These are phyloP conservation scores for Gossypium rotundifolium DNA, from an alignment of 345 rosid genomes.

Conservation along the genomic window DNA sequence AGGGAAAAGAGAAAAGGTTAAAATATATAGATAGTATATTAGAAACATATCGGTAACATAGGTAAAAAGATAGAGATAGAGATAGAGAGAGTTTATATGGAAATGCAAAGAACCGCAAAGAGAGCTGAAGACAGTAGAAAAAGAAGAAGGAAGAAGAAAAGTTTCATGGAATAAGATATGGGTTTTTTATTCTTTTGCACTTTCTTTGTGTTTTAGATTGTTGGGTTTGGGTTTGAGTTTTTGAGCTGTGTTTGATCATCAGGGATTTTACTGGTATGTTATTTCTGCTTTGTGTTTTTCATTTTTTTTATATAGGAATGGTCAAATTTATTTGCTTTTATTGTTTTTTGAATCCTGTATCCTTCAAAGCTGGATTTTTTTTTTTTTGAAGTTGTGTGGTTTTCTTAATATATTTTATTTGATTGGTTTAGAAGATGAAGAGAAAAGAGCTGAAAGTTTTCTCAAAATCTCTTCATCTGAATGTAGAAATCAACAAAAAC, in stretches of 20 bases:
- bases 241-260: constrained; percentile 15
- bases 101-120: constrained; percentile 18
- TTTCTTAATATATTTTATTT: constrained; percentile 6
- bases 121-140: constrained; percentile 6
- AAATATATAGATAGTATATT: not conserved
- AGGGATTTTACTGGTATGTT: constrained; percentile 21
- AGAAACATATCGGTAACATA: not conserved
- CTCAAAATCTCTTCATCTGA: not conserved
- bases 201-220: constrained; percentile 9
- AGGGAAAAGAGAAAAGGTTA: not conserved
- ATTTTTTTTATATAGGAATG: constrained; percentile 10
- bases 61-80: not conserved
- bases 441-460: not conserved
- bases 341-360: not conserved
- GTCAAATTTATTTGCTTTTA: constrained; percentile 6
- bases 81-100: constrained; percentile 5
- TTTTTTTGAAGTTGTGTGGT: not conserved
- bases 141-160: constrained; percentile 23
- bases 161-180: constrained; percentile 1
- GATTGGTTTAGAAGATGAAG: constrained; percentile 19
- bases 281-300: not conserved
- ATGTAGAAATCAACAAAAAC: not conserved
- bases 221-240: constrained; percentile 9
- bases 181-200: constrained; percentile 1
- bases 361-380: constrained; percentile 3